These are phyloP conservation scores for Verticillium isaacii DNA, from an alignment of 2,329 filamentous ascomycete genomes.

Conservation along the genomic window DNA sequence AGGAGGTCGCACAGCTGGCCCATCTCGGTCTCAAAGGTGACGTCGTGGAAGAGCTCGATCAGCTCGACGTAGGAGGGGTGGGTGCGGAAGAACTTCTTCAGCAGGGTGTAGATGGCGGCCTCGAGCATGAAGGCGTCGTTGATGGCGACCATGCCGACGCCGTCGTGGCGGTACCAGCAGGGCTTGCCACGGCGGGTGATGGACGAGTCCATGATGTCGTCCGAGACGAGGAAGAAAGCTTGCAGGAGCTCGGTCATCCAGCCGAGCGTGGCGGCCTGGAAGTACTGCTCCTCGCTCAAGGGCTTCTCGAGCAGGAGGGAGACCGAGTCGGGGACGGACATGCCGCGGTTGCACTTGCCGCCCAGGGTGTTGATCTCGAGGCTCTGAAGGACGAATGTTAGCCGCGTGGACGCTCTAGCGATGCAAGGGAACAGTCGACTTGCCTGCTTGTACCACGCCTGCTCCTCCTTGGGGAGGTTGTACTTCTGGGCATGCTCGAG, in stretches of 20 bases:
- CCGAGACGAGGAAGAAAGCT: slow-evolving; percentile 96
- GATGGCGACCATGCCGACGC: slow-evolving; percentile 93
- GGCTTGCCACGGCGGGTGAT: slow-evolving; percentile 92
- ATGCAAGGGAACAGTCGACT: slow-evolving; percentile 16
- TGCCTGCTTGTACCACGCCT: slow-evolving; percentile 85
- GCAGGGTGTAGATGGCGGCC: slow-evolving; percentile 79
- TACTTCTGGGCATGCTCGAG: slow-evolving; percentile 74
- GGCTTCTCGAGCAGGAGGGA: slow-evolving; percentile 69
- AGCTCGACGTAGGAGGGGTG: slow-evolving; percentile 88
- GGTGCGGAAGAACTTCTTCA: slow-evolving; percentile 88
- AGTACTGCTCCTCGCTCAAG: slow-evolving; percentile 79
- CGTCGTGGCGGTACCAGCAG: slow-evolving; percentile 91
- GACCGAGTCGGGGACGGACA: slow-evolving; percentile 91
- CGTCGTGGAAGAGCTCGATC: slow-evolving; percentile 94
- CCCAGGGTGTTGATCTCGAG: slow-evolving; percentile 84
- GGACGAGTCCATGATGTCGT: slow-evolving; percentile 97
- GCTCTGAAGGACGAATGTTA: slow-evolving; percentile 45
- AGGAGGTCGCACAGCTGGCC: slow-evolving; percentile 93
- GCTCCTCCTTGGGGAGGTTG: slow-evolving; percentile 74
- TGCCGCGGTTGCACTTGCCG: slow-evolving; percentile 97
- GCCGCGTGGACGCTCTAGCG: neutral
- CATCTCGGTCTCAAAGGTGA: slow-evolving; percentile 88
- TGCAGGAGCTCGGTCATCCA: slow-evolving; percentile 99
- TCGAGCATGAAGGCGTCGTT: slow-evolving; percentile 98
- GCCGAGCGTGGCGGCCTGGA: slow-evolving; percentile 79